Evolutionary conservation across 106 monocot species (phyloP), one percentile per base, ranked within the genome.

Genomic region (Xerophyta viscosa): DNA sequence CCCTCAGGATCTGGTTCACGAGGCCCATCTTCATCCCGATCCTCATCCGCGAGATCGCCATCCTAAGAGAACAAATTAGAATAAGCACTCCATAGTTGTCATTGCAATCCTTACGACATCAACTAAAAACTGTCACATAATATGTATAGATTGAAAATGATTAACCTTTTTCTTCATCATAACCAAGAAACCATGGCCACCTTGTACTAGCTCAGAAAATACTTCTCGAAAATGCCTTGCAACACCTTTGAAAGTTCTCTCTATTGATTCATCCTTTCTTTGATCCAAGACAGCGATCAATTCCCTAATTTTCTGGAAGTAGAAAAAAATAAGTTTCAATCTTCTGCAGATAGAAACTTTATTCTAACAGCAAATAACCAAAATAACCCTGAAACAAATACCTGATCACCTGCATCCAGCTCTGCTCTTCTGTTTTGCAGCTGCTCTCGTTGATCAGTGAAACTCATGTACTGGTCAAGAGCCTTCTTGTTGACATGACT

Each of bases 141-240:
- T n/a, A n/a, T n/a, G n/a, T n/a, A n/a, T n/a, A n/a, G n/a, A n/a
- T n/a, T n/a, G n/a, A n/a, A 41, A 8, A 39, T 46, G 31, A 58
- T 46, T 13, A 3, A 98, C 96, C 96, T 77, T 98, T 74, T 98
- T 98, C 71, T 86, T 98, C 96, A 98, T 98, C 89, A 98, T 98
- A 68, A 98, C 89, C 71, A 98, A 77, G 50, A 76, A 75, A 14
- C 86, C 96, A 77, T 90, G 86, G 10, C 96, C 96, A 64, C 89
- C 96, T 72, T 89, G 89, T 56, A 98, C 96, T 41, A 98, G 86
- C 58, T 98, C 96, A 42, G 89, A 66, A 62, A 98, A 98, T 44
- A 82, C 96, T 72, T 98, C 96, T 54, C 89, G 78, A 30, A 98
- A 98, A 71, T 98, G 85, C 61, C 85, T 86, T 31, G 89, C 89